A percentile compares a stretch with the other conserved stretches of the same genome.
These are phyloP conservation scores for Panicum hallii DNA, from an alignment of 202 grass and related monocot species.

Conservation along the genomic window DNA sequence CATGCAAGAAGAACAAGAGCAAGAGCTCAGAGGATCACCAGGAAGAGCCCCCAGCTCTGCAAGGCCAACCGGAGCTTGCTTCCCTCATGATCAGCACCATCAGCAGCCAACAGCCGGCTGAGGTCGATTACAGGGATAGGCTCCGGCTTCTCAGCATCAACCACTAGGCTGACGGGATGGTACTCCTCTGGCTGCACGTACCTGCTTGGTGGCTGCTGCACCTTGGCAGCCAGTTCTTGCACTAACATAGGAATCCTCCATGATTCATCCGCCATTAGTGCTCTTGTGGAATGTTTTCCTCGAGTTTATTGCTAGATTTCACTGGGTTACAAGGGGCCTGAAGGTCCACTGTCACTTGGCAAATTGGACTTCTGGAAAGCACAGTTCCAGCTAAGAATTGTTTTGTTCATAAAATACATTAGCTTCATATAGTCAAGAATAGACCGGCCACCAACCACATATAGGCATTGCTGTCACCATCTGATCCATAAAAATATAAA, in stretches of 20 bases:
- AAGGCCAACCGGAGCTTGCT: constrained; percentile 49
- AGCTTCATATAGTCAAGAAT: background rate
- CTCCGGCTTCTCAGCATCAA: constrained; percentile 3
- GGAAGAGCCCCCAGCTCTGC: constrained; percentile 57
- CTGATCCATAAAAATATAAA: background rate
- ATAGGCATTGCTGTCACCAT: background rate
- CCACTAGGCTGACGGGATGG: background rate
- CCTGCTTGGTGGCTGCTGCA: constrained; percentile 50
- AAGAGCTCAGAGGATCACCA: constrained; percentile 7
- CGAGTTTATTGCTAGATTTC: background rate
- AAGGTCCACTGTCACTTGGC: background rate
- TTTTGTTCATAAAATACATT: background rate
- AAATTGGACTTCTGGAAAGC: background rate
- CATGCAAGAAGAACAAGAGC: background rate
- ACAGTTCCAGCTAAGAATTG: background rate
- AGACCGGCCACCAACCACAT: background rate
- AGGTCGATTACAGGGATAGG: constrained; percentile 53
- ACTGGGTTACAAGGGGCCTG: background rate
- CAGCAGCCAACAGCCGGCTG: constrained; percentile 37
- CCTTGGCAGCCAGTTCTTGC: constrained; percentile 42
- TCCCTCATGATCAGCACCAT: constrained; percentile 31
- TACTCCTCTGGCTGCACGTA: constrained; percentile 42
- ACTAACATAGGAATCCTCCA: constrained; percentile 32
- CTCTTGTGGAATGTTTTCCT: background rate
- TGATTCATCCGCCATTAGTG: constrained; percentile 15